Evolutionary conservation across 164 flowering plant genomes (phyloP), one percentile per base, ranked within the genome.

Genomic region (Nymphaea colorata): DNA sequence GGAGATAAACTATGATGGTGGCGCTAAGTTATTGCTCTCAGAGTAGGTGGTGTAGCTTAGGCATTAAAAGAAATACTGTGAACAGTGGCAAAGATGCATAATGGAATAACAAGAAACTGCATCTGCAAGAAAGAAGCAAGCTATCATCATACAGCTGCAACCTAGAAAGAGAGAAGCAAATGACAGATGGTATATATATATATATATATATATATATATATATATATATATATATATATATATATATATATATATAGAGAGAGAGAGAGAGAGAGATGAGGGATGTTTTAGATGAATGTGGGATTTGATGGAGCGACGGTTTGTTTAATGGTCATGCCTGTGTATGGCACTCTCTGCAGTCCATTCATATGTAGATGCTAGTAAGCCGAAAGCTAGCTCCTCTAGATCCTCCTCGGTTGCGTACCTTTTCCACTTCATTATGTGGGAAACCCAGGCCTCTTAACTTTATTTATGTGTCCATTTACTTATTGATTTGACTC

Each of bases 281-380:
- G 41, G 43, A 57, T 44, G 68, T 66, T 11, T 66, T 66, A 44
- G 68, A 66, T 44, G 68, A 11, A 47, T 36, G 67, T 11, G 67
- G 62, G 63, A 5, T n/a, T 4, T 42, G 41, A 47, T 25, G 41
- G 62, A 25, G 59, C 68, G 25, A 12, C 36, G 41, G 42, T 61
- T 66, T 44, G 41, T 71, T 60, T 66, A 61, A 41, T 61, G n/a
- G 42, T 42, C 64, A 41, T 59, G 44, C 59, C 43, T 42, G 68
- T 17, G 63, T 14, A 18, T 43, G 65, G 44, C 65, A 16, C 65
- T 16, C 17, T 64, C 5, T 42, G 66, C 36, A 25, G 36, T 25
- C 36, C 36, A 25, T 25, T 1, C 1, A 25, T 25, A 25, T 25
- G 36, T 0, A 25, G 17, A 57, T 64, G 67, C 67, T 64, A 69